These are phyloP conservation scores for Myriosclerotinia curreyana DNA, from an alignment of 2,329 filamentous ascomycete species.

Conservation along the genomic window DNA sequence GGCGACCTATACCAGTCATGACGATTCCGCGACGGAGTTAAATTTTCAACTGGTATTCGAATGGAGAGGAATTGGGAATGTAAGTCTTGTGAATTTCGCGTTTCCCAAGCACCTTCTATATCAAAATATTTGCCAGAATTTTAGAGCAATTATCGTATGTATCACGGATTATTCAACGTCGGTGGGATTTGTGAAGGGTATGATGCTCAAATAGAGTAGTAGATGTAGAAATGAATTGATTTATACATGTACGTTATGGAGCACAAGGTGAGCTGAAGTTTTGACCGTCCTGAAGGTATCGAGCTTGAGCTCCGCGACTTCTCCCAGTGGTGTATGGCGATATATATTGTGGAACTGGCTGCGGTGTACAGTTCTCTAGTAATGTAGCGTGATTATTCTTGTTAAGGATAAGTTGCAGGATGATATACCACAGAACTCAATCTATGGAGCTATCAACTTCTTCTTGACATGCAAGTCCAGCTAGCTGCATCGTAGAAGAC, in stretches of 20 bases:
- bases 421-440: background rate
- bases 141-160: background rate
- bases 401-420: conserved; percentile 7
- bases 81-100: background rate
- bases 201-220: conserved; percentile 5
- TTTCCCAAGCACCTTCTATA: conserved; percentile 9
- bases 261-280: conserved; percentile 6
- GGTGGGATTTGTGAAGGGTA: background rate
- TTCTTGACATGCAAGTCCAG: conserved; percentile 7
- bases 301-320: conserved; percentile 10
- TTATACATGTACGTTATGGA: conserved; percentile 3
- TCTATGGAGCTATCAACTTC: conserved; percentile 15
- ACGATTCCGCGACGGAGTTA: background rate
- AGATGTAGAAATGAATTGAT: conserved; percentile 7
- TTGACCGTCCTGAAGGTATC: conserved; percentile 3
- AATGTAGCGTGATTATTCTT: conserved; percentile 8
- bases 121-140: background rate
- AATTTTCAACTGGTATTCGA: background rate
- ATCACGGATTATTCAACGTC: background rate
- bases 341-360: conserved; percentile 3
- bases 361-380: conserved; percentile 17
- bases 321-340: conserved; percentile 1
- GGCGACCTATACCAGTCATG: conserved; percentile 14
- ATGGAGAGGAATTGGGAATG: background rate
- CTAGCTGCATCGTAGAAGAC: conserved; percentile 6